A percentile compares a stretch with the other conserved stretches of the same genome.
These are phyloP conservation scores for Viola pubescens DNA, from an alignment of 441 rosid genomes.

Conservation along the genomic window DNA sequence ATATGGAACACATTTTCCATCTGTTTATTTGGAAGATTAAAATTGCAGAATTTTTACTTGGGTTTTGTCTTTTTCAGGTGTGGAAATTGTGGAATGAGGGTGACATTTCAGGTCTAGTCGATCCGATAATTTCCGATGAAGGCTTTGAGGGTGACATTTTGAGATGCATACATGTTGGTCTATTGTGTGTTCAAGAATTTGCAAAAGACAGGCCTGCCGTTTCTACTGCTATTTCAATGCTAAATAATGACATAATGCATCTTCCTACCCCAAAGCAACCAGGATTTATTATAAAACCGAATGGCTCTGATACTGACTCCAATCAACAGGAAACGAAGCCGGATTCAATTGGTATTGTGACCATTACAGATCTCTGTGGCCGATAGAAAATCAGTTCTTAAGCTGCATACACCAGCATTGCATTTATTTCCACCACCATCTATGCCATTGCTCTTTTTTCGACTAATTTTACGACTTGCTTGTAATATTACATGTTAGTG, in stretches of 20 bases:
- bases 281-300: conserved; percentile 12
- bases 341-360: conserved; percentile 18
- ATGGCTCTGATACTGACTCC: conserved; percentile 1
- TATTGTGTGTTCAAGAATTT: conserved; percentile 50
- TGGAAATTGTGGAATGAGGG: conserved; percentile 60
- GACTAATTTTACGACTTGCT: no score
- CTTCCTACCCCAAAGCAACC: conserved; percentile 33
- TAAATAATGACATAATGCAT: conserved; percentile 35
- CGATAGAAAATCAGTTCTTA: conserved; percentile 7
- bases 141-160: conserved; percentile 19
- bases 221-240: conserved; percentile 33
- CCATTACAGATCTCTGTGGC: conserved; percentile 14
- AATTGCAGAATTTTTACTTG: no score
- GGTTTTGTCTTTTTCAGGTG: conserved; percentile 25
- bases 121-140: conserved; percentile 19
- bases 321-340: neutral
- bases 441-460: no score
- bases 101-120: conserved; percentile 23
- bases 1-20: no score
- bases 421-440: no score
- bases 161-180: conserved; percentile 47
- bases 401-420: no score
- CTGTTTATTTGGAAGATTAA: neutral
- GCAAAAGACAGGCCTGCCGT: conserved; percentile 42
- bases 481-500: no score